phyloP scores from a whole-genome alignment of 352 stramenopile species.

The Phytophthora kernoviae region DNA sequence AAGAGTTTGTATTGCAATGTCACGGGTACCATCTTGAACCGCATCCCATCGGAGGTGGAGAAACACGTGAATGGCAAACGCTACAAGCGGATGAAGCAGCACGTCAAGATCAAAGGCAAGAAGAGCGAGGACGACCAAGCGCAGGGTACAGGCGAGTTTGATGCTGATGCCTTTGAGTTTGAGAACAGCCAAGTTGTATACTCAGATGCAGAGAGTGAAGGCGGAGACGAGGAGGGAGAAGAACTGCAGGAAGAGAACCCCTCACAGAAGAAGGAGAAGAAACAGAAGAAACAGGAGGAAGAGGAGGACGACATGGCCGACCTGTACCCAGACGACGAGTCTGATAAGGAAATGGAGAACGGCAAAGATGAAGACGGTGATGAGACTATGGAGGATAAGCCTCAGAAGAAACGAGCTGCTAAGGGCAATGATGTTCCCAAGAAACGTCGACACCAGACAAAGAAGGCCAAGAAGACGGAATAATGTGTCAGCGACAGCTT shows the following conservation, averaged over 20 bases:
- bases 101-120: conserved; percentile 60
- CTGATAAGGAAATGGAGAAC: conserved; percentile 31
- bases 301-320: conserved; percentile 64
- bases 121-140: conserved; percentile 35
- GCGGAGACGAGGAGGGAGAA: conserved; percentile 25
- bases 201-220: conserved; percentile 67
- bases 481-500: background rate
- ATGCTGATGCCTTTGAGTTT: conserved; percentile 85
- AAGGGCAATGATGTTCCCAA: conserved; percentile 30
- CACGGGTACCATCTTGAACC: conserved; percentile 86
- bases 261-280: conserved; percentile 29
- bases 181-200: conserved; percentile 77
- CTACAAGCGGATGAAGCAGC: conserved; percentile 80
- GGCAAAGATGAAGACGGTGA: conserved; percentile 35
- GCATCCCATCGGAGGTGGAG: conserved; percentile 88
- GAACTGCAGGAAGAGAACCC: conserved; percentile 17
- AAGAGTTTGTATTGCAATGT: conserved; percentile 91
- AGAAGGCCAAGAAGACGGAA: conserved; percentile 33
- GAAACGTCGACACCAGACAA: conserved; percentile 33
- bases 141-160: conserved; percentile 51
- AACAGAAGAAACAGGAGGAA: conserved; percentile 19
- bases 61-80: conserved; percentile 90
- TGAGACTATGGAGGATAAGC: conserved; percentile 43
- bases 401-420: conserved; percentile 48
- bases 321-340: conserved; percentile 64